Conservation (phyloP, 768 basidiomycete genomes). For the Tephrocybe sp. region DNA sequence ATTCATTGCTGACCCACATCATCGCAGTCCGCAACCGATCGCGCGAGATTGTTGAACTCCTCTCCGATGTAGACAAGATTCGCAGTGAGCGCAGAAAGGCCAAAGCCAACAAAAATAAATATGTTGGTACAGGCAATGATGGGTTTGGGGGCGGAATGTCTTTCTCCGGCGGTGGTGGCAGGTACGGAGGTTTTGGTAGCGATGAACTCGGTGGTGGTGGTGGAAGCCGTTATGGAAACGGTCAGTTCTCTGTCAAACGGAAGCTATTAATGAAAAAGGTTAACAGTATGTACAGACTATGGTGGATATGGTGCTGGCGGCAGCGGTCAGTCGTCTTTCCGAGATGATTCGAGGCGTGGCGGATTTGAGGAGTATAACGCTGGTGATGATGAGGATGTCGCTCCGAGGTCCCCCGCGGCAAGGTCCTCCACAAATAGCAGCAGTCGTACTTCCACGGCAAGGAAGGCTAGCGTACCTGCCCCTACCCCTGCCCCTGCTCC, state of each 20-base stretch:
- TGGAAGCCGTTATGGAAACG: constrained; percentile 23
- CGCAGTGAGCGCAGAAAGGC: constrained; percentile 89
- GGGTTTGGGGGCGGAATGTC: constrained; percentile 47
- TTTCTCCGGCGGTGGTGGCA: constrained; percentile 52
- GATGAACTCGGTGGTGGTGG: constrained; percentile 31
- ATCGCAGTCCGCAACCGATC: constrained; percentile 87
- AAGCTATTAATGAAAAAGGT: neutral
- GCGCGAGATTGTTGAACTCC: constrained; percentile 86
- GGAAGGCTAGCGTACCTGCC: constrained; percentile 36
- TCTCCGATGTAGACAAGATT: constrained; percentile 89
- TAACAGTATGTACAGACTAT: constrained; percentile 5
- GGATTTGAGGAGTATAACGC: constrained; percentile 95
- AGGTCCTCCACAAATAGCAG: constrained; percentile 20
- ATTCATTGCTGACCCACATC: neutral
- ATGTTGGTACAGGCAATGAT: constrained; percentile 84
- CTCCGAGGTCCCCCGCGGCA: constrained; percentile 33
- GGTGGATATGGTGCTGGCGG: constrained; percentile 27
- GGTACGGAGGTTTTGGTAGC: constrained; percentile 47
- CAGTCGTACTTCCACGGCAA: constrained; percentile 24
- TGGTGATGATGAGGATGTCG: constrained; percentile 75
- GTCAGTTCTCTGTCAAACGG: neutral
- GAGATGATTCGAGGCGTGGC: constrained; percentile 51
- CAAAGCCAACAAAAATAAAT: constrained; percentile 87
- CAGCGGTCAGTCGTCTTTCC: constrained; percentile 41
- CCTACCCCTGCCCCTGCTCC: constrained; percentile 40